Base-by-base conservation (phyloP, 176 grass and related monocot genomes). In the Musa schizocarpa region DNA sequence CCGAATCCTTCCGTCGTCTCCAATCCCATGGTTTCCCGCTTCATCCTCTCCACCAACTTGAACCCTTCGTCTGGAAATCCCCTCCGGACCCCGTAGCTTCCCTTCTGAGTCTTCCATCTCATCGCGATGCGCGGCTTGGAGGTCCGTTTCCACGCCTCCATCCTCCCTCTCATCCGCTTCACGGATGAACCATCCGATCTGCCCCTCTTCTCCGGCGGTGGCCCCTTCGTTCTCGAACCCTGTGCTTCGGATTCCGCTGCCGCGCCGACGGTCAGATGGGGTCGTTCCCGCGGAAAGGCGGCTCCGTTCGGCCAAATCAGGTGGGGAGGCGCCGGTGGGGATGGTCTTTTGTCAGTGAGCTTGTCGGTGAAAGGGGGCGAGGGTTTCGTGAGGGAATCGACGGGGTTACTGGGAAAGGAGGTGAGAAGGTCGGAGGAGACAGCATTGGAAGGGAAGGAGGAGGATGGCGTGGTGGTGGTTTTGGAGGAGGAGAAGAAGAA, bases 301-400 rank as follows among this genome's bases (percentile, higher is more conserved):
- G 54, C 56, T 63, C 68, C 25, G 55, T 65, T 10, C 76, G 64
- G 50, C 79, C 74, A 13, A 71, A 65, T 16, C 14, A 70, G 11
- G 10, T 49, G 10, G 16, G 56, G 24, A 54, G 51, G 9, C 13
- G 43, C 68, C 26, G 16, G 13, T 19, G 29, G 27, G 34, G 8
- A 54, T 4, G 81, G 83, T 54, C 95, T 95, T 79, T 81, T 92
- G 55, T 99, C 96, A 24, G 71, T 99, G 81, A 86, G 88, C 58
- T 84, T 99, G 86, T 92, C 96, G 29, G 84, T 95, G 24, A 99
- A 99, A 73, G 88, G 83, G 63, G 4, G 83, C 66, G 73, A 88
- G 63, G 86, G 83, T 71, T 89, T 88, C 71, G 86, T 82, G 74
- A 54, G 65, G 63, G 81, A 71, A 14, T 63, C 83, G 0, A 88